A percentile compares a stretch with the other conserved stretches of the same genome.
Conservation (phyloP, 2,329 filamentous ascomycete species). For the Xenoacremonium recifei region DNA sequence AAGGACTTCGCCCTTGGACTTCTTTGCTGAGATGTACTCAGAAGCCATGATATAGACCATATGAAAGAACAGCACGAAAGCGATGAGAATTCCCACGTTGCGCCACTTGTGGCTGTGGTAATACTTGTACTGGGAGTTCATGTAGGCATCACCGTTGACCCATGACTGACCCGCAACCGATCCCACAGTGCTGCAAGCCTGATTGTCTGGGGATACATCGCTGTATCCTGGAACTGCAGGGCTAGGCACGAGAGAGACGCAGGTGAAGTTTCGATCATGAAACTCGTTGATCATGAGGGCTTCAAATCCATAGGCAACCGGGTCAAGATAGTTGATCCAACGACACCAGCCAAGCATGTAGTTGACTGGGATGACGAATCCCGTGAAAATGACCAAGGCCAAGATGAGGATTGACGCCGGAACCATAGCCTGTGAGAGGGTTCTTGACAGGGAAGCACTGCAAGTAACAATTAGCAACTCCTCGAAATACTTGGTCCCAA, state of each 20-base stretch:
- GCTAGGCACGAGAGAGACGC: slow-evolving; percentile 21
- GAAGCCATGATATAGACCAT: slow-evolving; percentile 47
- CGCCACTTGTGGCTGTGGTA: slow-evolving; percentile 48
- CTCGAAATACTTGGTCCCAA: accelerated
- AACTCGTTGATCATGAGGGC: slow-evolving; percentile 69
- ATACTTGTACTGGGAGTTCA: slow-evolving; percentile 48
- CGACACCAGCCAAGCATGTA: slow-evolving; percentile 64
- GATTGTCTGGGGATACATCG: slow-evolving; percentile 22
- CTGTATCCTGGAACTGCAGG: slow-evolving; percentile 29
- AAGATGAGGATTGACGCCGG: slow-evolving; percentile 38
- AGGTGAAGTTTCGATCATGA: slow-evolving; percentile 25
- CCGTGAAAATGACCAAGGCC: slow-evolving; percentile 41
- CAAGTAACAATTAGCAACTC: background rate
- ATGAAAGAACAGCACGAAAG: slow-evolving; percentile 48
- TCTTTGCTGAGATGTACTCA: slow-evolving; percentile 46
- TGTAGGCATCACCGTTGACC: slow-evolving; percentile 48
- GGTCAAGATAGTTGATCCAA: slow-evolving; percentile 68
- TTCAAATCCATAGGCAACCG: slow-evolving; percentile 66
- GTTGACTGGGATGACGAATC: slow-evolving; percentile 42
- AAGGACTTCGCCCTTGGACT: slow-evolving; percentile 61
- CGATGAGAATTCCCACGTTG: slow-evolving; percentile 57
- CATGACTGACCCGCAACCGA: slow-evolving; percentile 36
- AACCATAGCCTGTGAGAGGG: slow-evolving; percentile 46
- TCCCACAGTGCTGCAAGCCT: slow-evolving; percentile 50
- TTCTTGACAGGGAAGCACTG: slow-evolving; percentile 46